Percentiles rank a stretch among this genome's conserved stretches.
These are phyloP conservation scores for Lactifluus echinatus DNA, from an alignment of 768 basidiomycete species.

Conservation along the genomic window DNA sequence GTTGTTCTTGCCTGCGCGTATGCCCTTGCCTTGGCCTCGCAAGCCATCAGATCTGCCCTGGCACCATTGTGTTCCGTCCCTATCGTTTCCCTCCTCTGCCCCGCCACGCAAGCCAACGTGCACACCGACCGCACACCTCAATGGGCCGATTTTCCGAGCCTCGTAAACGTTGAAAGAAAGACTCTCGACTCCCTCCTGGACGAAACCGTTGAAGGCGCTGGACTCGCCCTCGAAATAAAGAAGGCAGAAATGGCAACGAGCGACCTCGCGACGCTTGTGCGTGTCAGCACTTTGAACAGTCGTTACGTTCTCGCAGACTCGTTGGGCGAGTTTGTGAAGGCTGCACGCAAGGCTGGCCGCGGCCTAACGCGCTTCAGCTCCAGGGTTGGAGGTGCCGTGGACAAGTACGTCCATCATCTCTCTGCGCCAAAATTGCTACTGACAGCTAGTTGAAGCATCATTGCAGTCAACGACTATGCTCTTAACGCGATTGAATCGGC, in stretches of 20 bases:
- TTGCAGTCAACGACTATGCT: constrained; percentile 69
- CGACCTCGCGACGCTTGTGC: constrained; percentile 57
- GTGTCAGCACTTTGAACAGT: constrained; percentile 51
- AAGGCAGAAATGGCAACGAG: constrained; percentile 70
- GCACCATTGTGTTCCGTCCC: constrained; percentile 58
- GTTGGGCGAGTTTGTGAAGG: constrained; percentile 46
- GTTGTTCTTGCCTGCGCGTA: constrained; percentile 44
- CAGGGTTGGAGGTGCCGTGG: constrained; percentile 65
- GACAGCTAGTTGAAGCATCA: constrained; percentile 37
- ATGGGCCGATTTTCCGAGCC: constrained; percentile 53
- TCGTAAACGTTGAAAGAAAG: constrained; percentile 51
- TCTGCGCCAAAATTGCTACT: not conserved
- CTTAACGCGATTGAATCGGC: constrained; percentile 44
- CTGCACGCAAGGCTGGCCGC: constrained; percentile 52
- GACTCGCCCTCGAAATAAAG: constrained; percentile 58
- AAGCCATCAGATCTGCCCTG: constrained; percentile 39
- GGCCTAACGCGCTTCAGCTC: constrained; percentile 55
- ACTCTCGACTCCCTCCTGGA: constrained; percentile 57
- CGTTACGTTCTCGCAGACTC: constrained; percentile 47
- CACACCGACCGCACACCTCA: constrained; percentile 22
- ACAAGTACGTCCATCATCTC: constrained; percentile 42
- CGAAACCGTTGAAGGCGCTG: constrained; percentile 48
- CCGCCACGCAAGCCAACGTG: constrained; percentile 13
- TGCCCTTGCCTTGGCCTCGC: constrained; percentile 34
- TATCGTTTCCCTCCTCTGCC: constrained; percentile 42